A percentile compares a stretch with the other conserved stretches of the same genome.
Evolutionary conservation across 805 yeast species (phyloP).

Genomic region (Cyberlindnera bimundalis): DNA sequence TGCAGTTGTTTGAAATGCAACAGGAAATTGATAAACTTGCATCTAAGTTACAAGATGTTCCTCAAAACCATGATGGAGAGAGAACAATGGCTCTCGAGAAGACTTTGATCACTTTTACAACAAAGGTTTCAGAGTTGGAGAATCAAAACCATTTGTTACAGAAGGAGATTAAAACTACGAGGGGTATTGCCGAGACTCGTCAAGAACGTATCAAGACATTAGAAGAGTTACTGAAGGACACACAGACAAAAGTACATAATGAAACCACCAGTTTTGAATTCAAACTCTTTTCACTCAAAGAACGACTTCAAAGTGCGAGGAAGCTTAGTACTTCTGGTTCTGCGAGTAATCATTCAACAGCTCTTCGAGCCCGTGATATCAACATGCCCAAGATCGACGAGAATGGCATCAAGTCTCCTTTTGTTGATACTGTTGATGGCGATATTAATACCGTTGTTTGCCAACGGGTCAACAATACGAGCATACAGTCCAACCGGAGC

Average conservation of each 20-base stretch:
- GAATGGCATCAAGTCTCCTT: neutral
- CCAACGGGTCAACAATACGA: neutral
- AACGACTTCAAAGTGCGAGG: conserved; percentile 16
- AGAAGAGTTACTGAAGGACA: conserved; percentile 46
- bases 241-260: conserved; percentile 21
- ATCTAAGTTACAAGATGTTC: conserved; percentile 28
- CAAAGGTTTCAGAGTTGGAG: conserved; percentile 60
- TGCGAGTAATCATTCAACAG: conserved; percentile 9
- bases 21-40: conserved; percentile 38
- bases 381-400: conserved; percentile 11
- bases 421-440: neutral
- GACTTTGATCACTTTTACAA: conserved; percentile 52
- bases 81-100: conserved; percentile 53
- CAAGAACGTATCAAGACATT: conserved; percentile 53
- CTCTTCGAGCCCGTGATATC: neutral
- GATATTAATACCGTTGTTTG: neutral
- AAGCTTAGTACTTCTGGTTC: conserved; percentile 31
- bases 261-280: conserved; percentile 10
- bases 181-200: conserved; percentile 54
- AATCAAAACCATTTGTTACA: conserved; percentile 55
- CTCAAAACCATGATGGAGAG: conserved; percentile 35
- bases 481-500: neutral
- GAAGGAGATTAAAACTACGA: conserved; percentile 52
- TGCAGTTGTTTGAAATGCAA: conserved; percentile 38
- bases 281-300: conserved; percentile 19